Conservation (phyloP, 164 flowering plant genomes). For the Dillenia suffruticosa region DNA sequence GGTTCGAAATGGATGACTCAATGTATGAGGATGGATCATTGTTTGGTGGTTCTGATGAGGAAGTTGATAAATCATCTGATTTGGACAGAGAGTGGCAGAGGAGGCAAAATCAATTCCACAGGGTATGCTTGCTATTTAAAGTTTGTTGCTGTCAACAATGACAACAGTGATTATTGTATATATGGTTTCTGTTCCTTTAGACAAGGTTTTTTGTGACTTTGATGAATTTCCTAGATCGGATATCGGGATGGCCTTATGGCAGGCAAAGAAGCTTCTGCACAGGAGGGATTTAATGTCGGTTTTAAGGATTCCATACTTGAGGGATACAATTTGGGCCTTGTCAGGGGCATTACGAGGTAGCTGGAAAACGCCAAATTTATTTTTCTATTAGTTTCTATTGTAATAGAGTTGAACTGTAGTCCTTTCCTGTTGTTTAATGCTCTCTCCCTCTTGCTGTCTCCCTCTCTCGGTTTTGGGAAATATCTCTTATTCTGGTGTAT, state of each 20-base stretch:
- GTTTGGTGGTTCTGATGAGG: slow-evolving; percentile 29
- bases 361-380: slow-evolving; percentile 7
- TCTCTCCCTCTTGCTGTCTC: neutral
- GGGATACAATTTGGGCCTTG: slow-evolving; percentile 76
- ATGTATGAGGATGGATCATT: slow-evolving; percentile 40
- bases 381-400: neutral
- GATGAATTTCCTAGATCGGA: slow-evolving; percentile 43
- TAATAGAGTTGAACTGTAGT: neutral
- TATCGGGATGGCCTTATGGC: slow-evolving; percentile 82
- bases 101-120: slow-evolving; percentile 55
- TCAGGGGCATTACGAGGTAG: slow-evolving; percentile 79
- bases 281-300: slow-evolving; percentile 80
- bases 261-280: slow-evolving; percentile 79
- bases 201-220: slow-evolving; percentile 7
- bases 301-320: slow-evolving; percentile 63
- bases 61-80: slow-evolving; percentile 29
- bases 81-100: slow-evolving; percentile 66
- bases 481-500: slow-evolving; percentile 1
- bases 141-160: neutral
- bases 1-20: slow-evolving; percentile 25
- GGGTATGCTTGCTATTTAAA: slow-evolving; percentile 31
- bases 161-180: neutral
- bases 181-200: neutral
- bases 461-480: neutral
- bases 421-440: neutral